These are phyloP conservation scores for Odontarrhena argentea DNA, from an alignment of 345 rosid genomes.

Conservation along the genomic window DNA sequence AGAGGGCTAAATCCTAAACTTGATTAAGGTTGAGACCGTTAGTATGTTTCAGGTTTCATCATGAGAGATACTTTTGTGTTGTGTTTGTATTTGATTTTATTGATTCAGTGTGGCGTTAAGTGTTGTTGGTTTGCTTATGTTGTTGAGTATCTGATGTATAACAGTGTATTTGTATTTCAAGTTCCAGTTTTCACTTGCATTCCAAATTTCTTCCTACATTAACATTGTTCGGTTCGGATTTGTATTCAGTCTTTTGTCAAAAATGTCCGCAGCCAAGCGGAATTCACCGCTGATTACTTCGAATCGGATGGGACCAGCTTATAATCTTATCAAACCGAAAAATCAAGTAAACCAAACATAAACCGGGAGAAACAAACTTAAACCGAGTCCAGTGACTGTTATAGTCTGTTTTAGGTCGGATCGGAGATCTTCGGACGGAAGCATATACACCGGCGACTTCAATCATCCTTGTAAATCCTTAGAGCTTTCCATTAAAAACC, in stretches of 20 bases:
- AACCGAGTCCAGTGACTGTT: neutral
- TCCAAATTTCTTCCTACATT: neutral
- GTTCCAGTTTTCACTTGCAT: neutral
- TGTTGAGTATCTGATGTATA: slow-evolving; percentile 1
- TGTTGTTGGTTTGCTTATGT: slow-evolving; percentile 12
- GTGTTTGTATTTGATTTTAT: slow-evolving; percentile 3
- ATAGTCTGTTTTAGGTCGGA: neutral
- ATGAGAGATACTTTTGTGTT: slow-evolving; percentile 11
- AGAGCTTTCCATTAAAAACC: slow-evolving; percentile 49
- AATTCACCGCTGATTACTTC: no score
- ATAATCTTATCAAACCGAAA: slow-evolving; percentile 16
- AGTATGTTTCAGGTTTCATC: slow-evolving; percentile 19
- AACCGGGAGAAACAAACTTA: neutral
- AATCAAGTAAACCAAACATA: neutral
- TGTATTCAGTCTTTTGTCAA: no score
- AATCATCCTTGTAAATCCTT: slow-evolving; percentile 5
- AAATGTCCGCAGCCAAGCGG: no score
- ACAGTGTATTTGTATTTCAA: neutral
- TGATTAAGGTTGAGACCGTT: slow-evolving; percentile 18
- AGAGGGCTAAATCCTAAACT: slow-evolving; percentile 50
- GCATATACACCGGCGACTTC: slow-evolving; percentile 26
- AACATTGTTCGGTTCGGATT: no score
- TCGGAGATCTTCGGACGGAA: slow-evolving; percentile 13
- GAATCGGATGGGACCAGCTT: no score
- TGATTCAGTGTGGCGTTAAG: slow-evolving; percentile 22